Evolutionary conservation across 192 early-diverging fungal genomes (phyloP).

Genomic region (Backusella australiensis): DNA sequence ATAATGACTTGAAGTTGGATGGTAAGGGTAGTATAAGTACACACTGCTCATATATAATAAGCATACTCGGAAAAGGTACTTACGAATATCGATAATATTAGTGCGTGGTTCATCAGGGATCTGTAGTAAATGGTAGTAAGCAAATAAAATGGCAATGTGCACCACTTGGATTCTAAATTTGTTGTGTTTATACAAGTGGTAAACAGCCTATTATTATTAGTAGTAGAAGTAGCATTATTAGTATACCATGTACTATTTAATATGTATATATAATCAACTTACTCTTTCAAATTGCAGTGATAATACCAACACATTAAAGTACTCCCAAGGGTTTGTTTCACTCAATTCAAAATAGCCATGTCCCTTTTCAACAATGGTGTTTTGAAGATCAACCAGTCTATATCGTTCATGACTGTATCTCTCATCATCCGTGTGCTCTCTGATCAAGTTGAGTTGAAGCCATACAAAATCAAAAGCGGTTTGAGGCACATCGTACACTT

Average conservation of each 20-base stretch:
- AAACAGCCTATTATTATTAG: constrained; percentile 34
- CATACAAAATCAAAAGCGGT: constrained; percentile 93
- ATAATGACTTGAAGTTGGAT: neutral
- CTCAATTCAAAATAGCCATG: constrained; percentile 72
- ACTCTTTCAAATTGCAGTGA: constrained; percentile 85
- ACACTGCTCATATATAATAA: neutral
- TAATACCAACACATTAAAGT: constrained; percentile 81
- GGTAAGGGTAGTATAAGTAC: neutral
- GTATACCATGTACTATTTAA: neutral
- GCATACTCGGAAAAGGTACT: neutral
- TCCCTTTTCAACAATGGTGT: constrained; percentile 67
- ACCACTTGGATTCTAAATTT: constrained; percentile 78
- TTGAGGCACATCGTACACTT: constrained; percentile 63
- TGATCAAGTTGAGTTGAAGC: constrained; percentile 67
- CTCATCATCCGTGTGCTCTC: constrained; percentile 50
- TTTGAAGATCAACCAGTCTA: constrained; percentile 67
- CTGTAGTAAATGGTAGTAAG: constrained; percentile 75
- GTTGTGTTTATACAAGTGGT: constrained; percentile 66
- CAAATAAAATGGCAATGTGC: constrained; percentile 85
- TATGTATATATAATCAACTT: neutral
- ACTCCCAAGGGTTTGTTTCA: constrained; percentile 70
- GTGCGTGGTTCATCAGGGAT: constrained; percentile 59
- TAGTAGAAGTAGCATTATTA: neutral
- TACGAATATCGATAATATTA: constrained; percentile 37
- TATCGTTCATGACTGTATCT: constrained; percentile 53